Base-by-base conservation (phyloP, 1,139 yeast species). In the Suhomyces terraborum region DNA sequence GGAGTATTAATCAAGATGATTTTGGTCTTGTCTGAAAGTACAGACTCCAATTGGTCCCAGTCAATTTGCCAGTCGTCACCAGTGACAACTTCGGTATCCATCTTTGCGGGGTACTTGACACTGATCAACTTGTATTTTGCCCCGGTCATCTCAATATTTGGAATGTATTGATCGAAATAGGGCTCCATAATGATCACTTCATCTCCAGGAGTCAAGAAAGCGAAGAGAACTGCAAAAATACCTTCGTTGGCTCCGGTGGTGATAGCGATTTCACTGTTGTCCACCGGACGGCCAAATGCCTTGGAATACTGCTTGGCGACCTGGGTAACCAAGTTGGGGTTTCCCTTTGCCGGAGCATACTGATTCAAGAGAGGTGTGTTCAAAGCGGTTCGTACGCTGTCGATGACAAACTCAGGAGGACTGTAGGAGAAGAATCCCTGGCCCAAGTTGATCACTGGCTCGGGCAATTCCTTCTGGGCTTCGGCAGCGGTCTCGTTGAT, bases 221-320 rank as follows among this genome's bases (percentile, higher is more conserved):
- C 98, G 46, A 89, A 85, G 59, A 91, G 82, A 4, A 86, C 80
- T 1, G 96, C 67, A 44, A 88, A 75, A 73, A 93, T 86, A 30
- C 97, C 98, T 66, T 93, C 98, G 55, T 93, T 93, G 33, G 98
- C 98, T 42, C 98, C 98, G 1, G 98, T 91, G 30, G 97, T 88
- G 37, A 91, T 82, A 43, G 84, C 80, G 33, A 93, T 73, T 54
- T 88, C 84, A 29, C 79, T 74, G n/a, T 74, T 66, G 19, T 77
- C 75, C 13, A 88, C 69, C n/a, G 69, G 62, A 36, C 88, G 74
- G 4, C 78, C 80, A 51, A 82, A 84, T 35, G 77, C 75, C 32
- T 84, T 79, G 13, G 87, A 69, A 64, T 93, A 93, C 23, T 87
- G 78, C 21, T 77, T 73, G 16, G 91, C 78, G 32, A 93, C 65